phyloP scores from a whole-genome alignment of 495 filamentous ascomycete genomes.

The Wilcoxina mikolae region DNA sequence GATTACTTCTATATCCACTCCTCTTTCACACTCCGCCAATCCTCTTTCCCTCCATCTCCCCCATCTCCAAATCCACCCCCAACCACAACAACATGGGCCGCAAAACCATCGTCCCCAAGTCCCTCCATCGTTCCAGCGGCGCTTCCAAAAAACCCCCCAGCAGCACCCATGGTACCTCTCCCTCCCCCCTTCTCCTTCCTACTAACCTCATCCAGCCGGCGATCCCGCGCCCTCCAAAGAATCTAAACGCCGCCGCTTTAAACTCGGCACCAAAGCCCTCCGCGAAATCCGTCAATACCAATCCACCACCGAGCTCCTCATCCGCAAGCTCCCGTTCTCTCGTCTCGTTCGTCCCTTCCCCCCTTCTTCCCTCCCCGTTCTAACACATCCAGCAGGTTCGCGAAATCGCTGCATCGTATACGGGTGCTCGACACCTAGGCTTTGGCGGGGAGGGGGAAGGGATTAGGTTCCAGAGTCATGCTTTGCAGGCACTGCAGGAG shows the following conservation, averaged over 20 bases:
- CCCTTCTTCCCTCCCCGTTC: neutral
- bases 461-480: constrained; percentile 83
- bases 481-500: constrained; percentile 77
- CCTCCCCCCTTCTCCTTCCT: neutral
- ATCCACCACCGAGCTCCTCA: constrained; percentile 45
- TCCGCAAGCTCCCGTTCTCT: constrained; percentile 51
- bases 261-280: constrained; percentile 50
- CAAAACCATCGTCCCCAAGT: too few species aligned
- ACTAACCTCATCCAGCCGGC: neutral
- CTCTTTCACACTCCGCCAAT: too few species aligned
- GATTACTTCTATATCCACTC: too few species aligned
- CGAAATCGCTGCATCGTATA: constrained; percentile 50
- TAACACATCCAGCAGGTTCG: constrained; percentile 42
- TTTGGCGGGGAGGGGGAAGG: constrained; percentile 39
- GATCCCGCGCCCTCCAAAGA: neutral
- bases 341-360: constrained; percentile 38
- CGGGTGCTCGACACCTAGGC: constrained; percentile 31
- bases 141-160: neutral
- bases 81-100: too few species aligned
- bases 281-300: constrained; percentile 56
- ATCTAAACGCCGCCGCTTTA: constrained; percentile 49
- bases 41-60: too few species aligned
- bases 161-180: neutral
- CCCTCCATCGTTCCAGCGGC: too few species aligned
- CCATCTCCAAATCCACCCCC: too few species aligned